Percentiles rank a stretch among this genome's conserved stretches.
phyloP scores from a whole-genome alignment of 345 rosid genomes.

The Combretum micranthum region DNA sequence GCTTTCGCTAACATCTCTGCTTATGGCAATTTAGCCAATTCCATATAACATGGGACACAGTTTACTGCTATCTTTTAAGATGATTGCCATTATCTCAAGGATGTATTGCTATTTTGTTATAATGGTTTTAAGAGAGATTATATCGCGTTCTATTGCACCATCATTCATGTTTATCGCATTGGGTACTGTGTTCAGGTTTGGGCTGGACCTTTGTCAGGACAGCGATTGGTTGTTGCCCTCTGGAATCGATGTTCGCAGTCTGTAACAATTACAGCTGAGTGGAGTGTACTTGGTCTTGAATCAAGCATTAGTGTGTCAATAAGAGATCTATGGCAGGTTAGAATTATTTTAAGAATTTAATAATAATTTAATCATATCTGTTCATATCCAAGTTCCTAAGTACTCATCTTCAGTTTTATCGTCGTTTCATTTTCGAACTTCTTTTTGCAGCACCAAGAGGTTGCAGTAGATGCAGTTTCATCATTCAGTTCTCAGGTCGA shows the following conservation, averaged over 20 bases:
- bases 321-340: conserved; percentile 89
- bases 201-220: conserved; percentile 86
- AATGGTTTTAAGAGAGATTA: not conserved
- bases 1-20: too few relatives aligned
- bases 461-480: conserved; percentile 37
- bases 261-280: conserved; percentile 57
- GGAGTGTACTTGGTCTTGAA: conserved; percentile 75
- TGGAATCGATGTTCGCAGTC: conserved; percentile 82
- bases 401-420: not conserved
- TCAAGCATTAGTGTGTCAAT: conserved; percentile 54
- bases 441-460: conserved; percentile 44
- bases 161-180: not conserved
- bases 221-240: conserved; percentile 66
- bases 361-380: not conserved
- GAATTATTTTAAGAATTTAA: not conserved
- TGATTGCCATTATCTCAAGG: too few relatives aligned
- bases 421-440: not conserved
- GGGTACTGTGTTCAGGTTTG: conserved; percentile 44
- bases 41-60: too few relatives aligned
- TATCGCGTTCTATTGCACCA: not conserved
- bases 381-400: not conserved
- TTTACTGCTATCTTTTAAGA: too few relatives aligned
- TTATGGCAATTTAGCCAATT: too few relatives aligned
- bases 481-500: conserved; percentile 57
- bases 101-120: too few relatives aligned